These are phyloP conservation scores for Heritiera littoralis DNA, from an alignment of 345 rosid genomes.

Conservation along the genomic window DNA sequence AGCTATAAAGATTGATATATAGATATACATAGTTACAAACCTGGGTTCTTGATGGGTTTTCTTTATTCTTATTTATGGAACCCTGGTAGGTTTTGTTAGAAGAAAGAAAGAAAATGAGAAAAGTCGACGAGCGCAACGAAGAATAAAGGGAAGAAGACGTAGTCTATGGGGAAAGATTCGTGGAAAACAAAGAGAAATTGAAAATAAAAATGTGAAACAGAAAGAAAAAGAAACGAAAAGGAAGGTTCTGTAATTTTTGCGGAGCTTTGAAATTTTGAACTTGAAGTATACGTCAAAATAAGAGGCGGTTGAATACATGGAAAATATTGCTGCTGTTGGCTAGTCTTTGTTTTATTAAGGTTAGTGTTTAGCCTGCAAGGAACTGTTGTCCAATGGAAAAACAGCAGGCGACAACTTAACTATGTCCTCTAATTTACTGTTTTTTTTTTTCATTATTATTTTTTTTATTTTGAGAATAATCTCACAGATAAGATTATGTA, in stretches of 20 bases:
- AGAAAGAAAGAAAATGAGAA: background rate
- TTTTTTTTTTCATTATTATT: no score
- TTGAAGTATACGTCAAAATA: conserved; percentile 20
- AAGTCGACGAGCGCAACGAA: conserved; percentile 9
- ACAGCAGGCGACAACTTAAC: background rate
- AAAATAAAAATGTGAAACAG: background rate
- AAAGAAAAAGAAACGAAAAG: background rate
- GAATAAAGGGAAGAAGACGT: conserved; percentile 16
- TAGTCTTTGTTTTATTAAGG: background rate
- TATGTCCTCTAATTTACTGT: background rate
- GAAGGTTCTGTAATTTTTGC: background rate
- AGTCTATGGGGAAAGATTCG: background rate
- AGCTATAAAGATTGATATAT: background rate
- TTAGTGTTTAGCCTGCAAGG: background rate
- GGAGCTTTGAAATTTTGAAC: conserved; percentile 10
- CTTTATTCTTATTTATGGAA: background rate
- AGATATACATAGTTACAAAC: background rate
- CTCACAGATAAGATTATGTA: no score
- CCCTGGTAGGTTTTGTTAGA: background rate
- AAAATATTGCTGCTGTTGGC: conserved; percentile 3
- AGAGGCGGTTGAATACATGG: background rate
- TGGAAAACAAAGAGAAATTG: background rate
- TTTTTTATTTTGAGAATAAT: no score
- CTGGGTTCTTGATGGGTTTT: background rate
- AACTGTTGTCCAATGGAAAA: background rate